Evolutionary conservation across 1,284 basidiomycete species (phyloP).

Genomic region (Melampsora abietis-canadensis): DNA sequence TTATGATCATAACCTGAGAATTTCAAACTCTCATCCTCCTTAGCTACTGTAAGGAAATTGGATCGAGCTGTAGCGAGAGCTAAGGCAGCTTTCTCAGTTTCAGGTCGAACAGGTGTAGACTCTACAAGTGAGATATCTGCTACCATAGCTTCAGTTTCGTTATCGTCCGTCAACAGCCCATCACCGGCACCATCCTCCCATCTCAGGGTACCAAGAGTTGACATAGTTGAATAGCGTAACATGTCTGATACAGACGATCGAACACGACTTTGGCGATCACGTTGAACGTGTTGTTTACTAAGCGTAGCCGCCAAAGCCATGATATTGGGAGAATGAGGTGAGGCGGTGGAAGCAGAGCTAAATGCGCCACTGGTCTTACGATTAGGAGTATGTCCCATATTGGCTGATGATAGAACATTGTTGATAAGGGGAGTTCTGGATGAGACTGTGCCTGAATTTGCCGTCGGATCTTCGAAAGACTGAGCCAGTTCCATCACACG

Average conservation of each 20-base stretch:
- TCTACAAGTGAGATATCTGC: conserved; percentile 35
- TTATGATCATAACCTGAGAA: neutral
- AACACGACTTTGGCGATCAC: conserved; percentile 1
- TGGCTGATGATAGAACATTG: neutral
- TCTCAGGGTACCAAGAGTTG: conserved; percentile 15
- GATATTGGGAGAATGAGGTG: conserved; percentile 21
- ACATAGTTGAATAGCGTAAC: conserved; percentile 33
- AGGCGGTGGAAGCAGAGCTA: neutral
- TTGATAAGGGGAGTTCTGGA: neutral
- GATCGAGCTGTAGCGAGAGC: conserved; percentile 31
- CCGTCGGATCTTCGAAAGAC: conserved; percentile 4
- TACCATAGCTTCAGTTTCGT: conserved; percentile 41
- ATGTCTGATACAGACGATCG: conserved; percentile 20
- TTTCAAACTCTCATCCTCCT: conserved; percentile 10
- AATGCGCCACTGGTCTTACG: neutral
- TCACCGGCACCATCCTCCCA: conserved; percentile 39
- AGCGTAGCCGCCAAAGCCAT: conserved; percentile 32
- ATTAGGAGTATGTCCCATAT: conserved; percentile 7
- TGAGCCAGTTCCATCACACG: conserved; percentile 27
- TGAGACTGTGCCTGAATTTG: neutral
- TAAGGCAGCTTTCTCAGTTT: conserved; percentile 20
- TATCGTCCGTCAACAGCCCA: conserved; percentile 25
- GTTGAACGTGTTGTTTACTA: conserved; percentile 27
- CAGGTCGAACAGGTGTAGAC: conserved; percentile 19
- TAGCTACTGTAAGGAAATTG: conserved; percentile 26